Percentiles rank a stretch among this genome's conserved stretches.
Conservation (phyloP, 345 rosid genomes). For the Mangifera indica region DNA sequence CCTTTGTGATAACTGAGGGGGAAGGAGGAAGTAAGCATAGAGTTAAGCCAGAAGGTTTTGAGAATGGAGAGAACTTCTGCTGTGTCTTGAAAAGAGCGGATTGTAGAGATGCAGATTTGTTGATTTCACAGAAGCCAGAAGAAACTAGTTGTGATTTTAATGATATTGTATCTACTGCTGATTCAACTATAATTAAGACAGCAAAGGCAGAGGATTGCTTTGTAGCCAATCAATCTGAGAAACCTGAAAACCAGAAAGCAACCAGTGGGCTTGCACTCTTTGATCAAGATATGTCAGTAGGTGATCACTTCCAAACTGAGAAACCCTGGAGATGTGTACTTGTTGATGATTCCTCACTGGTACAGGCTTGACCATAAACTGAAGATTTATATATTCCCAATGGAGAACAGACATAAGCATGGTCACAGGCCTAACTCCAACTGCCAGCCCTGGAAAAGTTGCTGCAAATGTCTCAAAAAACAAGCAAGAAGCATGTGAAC, state of each 20-base stretch:
- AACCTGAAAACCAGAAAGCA: slow-evolving; percentile 34
- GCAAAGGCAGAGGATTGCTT: slow-evolving; percentile 70
- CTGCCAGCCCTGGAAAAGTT: slow-evolving; percentile 37
- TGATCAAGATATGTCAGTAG: slow-evolving; percentile 35
- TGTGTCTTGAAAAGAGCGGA: slow-evolving; percentile 52
- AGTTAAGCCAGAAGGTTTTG: slow-evolving; percentile 37
- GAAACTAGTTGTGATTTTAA: slow-evolving; percentile 36
- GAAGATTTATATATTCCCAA: slow-evolving; percentile 43
- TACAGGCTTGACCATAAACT: slow-evolving; percentile 39
- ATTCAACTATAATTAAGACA: slow-evolving; percentile 41
- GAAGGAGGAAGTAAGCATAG: slow-evolving; percentile 35
- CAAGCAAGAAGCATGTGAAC: slow-evolving; percentile 44
- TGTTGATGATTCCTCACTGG: slow-evolving; percentile 77
- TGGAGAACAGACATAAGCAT: slow-evolving; percentile 72
- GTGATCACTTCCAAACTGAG: slow-evolving; percentile 26
- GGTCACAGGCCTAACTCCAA: slow-evolving; percentile 50
- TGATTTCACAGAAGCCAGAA: slow-evolving; percentile 44
- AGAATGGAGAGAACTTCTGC: slow-evolving; percentile 39
- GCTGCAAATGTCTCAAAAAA: slow-evolving; percentile 27
- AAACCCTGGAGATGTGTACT: slow-evolving; percentile 36
- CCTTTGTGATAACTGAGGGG: slow-evolving; percentile 39
- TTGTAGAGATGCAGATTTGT: slow-evolving; percentile 45
- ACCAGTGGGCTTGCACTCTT: slow-evolving; percentile 33
- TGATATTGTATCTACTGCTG: slow-evolving; percentile 32
- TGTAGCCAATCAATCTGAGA: slow-evolving; percentile 29